Evolutionary conservation across 1,139 yeast species (phyloP), one percentile per base, ranked within the genome.

Genomic region (Trichomonascaceae sp.): DNA sequence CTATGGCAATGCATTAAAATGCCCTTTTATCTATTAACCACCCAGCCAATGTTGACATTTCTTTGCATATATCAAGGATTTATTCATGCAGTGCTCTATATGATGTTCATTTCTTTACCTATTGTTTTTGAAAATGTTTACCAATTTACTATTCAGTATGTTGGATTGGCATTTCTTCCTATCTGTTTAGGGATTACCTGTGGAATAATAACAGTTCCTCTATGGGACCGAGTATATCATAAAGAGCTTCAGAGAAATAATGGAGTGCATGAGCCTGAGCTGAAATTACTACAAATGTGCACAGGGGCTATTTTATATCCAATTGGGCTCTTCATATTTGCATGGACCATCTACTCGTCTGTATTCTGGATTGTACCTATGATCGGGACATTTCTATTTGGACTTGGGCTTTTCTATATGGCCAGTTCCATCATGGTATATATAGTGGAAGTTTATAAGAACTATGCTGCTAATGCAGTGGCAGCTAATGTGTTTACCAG

Each of bases 351-450:
- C 5, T 95, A 95, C 74, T 86, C 62, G 1, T 58, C 64, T 1
- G 81, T 87, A 22, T 95, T 87, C 67, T 89, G 95, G 95, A 83
- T 87, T 72, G 88, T 82, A 10, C 90, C 96, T 12, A 75, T 84
- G 47, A 80, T 86, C 36, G 82, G 87, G 0, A 80, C 83, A 41
- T 71, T 76, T 5, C 75, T 85, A 12, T 79, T 81, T 58, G 86
- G 85, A 0, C 70, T 77, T 59, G 85, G 86, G 0, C 72, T 79
- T 58, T 78, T 80, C 59, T 72, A 78, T 65, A 73, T 81, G 62
- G 71, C 74, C 75, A 63, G 78, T 68, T 71, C 78, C 65, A 67
- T 75, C 61, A 64, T 83, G 60, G 72, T 77, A 38, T 83, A 82
- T 61, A 74, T 82, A 30, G 80, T 79, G 8, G 81, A 80, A 64